Evolutionary conservation across 805 yeast species (phyloP).

Genomic region (Sporopachydermia quercuum): DNA sequence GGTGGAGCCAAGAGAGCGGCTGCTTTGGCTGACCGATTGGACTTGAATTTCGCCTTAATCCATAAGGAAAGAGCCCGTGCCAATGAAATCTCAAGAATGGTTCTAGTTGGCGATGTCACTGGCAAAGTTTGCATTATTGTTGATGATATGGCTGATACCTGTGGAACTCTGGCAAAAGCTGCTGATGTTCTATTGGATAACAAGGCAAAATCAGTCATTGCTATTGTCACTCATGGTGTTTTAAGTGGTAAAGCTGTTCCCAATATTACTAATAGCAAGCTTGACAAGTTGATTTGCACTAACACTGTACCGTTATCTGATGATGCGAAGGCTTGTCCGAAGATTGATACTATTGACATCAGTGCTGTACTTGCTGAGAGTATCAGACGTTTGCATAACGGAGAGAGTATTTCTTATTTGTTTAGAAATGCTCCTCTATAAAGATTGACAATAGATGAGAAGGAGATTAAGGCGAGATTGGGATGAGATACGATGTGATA

Average conservation of each 20-base stretch:
- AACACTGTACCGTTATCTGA: constrained; percentile 81
- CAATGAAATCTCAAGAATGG: constrained; percentile 91
- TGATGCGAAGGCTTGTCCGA: constrained; percentile 41
- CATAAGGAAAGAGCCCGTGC: constrained; percentile 95
- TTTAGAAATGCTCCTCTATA: constrained; percentile 50
- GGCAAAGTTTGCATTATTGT: constrained; percentile 73
- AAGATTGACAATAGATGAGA: neutral
- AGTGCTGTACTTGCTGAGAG: constrained; percentile 74
- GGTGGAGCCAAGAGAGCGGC: constrained; percentile 99
- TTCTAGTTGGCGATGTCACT: constrained; percentile 85
- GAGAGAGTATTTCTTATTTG: constrained; percentile 84
- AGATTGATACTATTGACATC: constrained; percentile 71
- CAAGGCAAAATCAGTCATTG: constrained; percentile 76
- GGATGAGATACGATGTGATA: neutral
- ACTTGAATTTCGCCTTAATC: constrained; percentile 84
- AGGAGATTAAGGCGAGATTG: too few relatives aligned
- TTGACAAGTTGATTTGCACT: constrained; percentile 73
- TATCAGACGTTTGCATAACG: constrained; percentile 86
- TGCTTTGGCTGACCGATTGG: constrained; percentile 80
- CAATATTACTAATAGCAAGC: constrained; percentile 50
- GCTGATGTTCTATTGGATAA: constrained; percentile 72
- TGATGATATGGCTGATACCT: constrained; percentile 98
- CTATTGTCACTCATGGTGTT: constrained; percentile 93
- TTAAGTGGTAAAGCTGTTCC: constrained; percentile 74
- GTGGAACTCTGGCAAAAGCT: constrained; percentile 93